Conservation (phyloP, 305 asterid genomes). For the Plantago lanceolata region DNA sequence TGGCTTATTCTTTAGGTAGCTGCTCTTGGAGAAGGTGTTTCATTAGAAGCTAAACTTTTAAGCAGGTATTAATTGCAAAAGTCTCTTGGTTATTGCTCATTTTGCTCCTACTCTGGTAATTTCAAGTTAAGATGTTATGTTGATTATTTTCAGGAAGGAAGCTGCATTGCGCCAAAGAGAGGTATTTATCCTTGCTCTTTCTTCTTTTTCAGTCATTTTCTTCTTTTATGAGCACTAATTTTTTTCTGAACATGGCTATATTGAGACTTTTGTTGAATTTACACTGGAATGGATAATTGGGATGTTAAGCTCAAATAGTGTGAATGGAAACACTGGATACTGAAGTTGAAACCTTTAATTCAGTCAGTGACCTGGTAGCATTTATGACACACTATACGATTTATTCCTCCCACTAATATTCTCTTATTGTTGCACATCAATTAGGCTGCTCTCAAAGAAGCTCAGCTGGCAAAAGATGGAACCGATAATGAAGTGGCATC, state of each 20-base stretch:
- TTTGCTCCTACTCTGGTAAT: slow-evolving; percentile 13
- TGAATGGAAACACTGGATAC: not conserved
- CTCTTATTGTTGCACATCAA: slow-evolving; percentile 18
- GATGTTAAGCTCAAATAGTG: slow-evolving; percentile 8
- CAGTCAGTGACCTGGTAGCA: slow-evolving; percentile 6
- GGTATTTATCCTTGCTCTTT: slow-evolving; percentile 34
- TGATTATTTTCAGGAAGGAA: slow-evolving; percentile 69
- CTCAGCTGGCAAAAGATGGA: slow-evolving; percentile 66
- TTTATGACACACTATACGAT: slow-evolving; percentile 17
- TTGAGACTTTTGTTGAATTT: too few relatives aligned
- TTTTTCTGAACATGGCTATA: slow-evolving; percentile 19
- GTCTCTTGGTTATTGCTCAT: slow-evolving; percentile 23
- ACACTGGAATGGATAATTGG: slow-evolving; percentile 17
- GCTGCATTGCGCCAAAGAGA: slow-evolving; percentile 93
- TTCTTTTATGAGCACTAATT: slow-evolving; percentile 11
- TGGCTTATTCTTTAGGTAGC: slow-evolving; percentile 64
- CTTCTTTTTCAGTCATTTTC: not conserved
- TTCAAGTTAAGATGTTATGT: slow-evolving; percentile 24
- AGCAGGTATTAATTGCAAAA: slow-evolving; percentile 59
- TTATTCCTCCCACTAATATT: slow-evolving; percentile 18
- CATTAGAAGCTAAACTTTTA: slow-evolving; percentile 88
- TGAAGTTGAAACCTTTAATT: not conserved
- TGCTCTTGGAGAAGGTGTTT: slow-evolving; percentile 92
- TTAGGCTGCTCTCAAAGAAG: slow-evolving; percentile 90
- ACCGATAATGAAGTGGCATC: slow-evolving; percentile 55